Base-by-base conservation (phyloP, 2,329 filamentous ascomycete genomes). In the Decorospora gaudefroyi region DNA sequence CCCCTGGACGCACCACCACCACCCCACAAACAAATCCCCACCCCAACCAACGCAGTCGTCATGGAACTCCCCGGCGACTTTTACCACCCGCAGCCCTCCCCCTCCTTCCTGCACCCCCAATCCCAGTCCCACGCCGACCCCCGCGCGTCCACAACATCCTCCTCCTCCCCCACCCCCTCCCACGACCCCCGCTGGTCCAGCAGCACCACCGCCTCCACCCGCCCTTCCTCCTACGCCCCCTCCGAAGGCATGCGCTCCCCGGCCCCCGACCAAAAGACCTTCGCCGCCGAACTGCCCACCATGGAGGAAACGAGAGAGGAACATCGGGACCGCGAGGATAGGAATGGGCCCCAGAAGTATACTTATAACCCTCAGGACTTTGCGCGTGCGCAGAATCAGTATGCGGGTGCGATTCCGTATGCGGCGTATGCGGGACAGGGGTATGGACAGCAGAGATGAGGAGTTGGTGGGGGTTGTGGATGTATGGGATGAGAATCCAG, bases 1-100 rank as follows among this genome's bases (percentile, higher is more conserved):
- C 31, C 50, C 46, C 27, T 51, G 42, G 13, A 36, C 9, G 29
- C 30, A 54, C 44, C 28, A 44, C 55, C 53, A 42, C 21, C 37
- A 1, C 44, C 39, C 4, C 60, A 57, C 6, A 49, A 59, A 18
- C 51, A 64, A 30, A 49, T 55, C 15, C 39, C 59, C 3, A 59
- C 57, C 46, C 61, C 47, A 19, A 70, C 64, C 46, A 58, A 63
- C 30, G 42, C n/a, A n/a, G n/a, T 62, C 4, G 68, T 74, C 32
- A 71, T 70, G 67, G 73, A 76, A 42, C 55, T 76, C 2, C 71
- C 70, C 7, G 73, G 73, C 40, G 71, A 72, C 25, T 73, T 64
- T 52, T 70, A 70, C 49, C 64, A 72, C 27, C 55, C 68, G 2
- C 65, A 67, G 17, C 12, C 46, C 3, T 63, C 60, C 2, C 64